Evolutionary conservation across 441 rosid genomes (phyloP), one percentile per base, ranked within the genome.

Genomic region (Mallotus repandus): DNA sequence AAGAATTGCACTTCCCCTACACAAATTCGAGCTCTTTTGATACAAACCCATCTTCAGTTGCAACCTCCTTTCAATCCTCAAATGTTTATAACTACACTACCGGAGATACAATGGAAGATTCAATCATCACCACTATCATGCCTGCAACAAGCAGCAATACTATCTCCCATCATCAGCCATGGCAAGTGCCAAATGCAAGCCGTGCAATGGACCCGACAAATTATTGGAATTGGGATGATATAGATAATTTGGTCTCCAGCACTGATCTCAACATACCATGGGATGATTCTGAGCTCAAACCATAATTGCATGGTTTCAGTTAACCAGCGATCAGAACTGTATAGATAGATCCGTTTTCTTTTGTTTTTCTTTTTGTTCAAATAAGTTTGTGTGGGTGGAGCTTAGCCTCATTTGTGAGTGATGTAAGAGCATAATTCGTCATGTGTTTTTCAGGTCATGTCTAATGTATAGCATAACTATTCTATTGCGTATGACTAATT

Each of bases 181-280:
- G 86, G 87, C 84, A 76, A 75, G 63, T 57, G 14, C 70, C 80
- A 18, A 54, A 48, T 32, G 58, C 73, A 66, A 73, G 65, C 57
- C 22, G 77, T 46, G 81, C 61, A 49, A 63, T 74, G 78, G 82
- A 69, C 32, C 69, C 68, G 63, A 12, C 72, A 54, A 78, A 64
- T 29, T 80, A 66, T 77, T 88, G 89, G 90, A 82, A 81, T 74
- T 85, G 87, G 92, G 90, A 86, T 53, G 90, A 88, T 15, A 77
- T 85, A 18, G 86, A 86, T 49, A 80, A 77, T 49, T 81, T 85
- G 32, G 83, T 68, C 43, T 82, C 89, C 29, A 68, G 77, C 59
- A 69, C 79, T 63, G 84, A 86, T 77, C 81, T 78, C 71, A 83
- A 75, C 54, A 64, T 78, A 12, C 79, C 88, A 9, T 86, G 92